Conservation (phyloP, 2,329 filamentous ascomycete genomes). For the Phoma sp. region DNA sequence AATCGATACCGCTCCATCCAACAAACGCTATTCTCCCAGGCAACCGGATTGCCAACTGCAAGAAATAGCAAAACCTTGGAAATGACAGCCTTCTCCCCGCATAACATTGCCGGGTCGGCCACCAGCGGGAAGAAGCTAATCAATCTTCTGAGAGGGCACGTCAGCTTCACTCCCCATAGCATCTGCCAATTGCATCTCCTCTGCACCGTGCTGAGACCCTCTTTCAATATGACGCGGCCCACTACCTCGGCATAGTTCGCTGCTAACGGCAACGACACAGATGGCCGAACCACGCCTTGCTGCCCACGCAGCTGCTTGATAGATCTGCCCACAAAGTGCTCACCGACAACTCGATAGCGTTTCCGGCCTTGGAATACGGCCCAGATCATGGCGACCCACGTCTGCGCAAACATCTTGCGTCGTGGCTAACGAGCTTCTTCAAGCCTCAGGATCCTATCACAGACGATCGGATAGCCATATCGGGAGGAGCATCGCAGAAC, state of each 20-base stretch:
- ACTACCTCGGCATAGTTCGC: slow-evolving; percentile 20
- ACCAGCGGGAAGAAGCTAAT: slow-evolving; percentile 43
- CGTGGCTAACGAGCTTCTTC: slow-evolving; percentile 74
- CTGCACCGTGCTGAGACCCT: slow-evolving; percentile 12
- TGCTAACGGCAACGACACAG: slow-evolving; percentile 51
- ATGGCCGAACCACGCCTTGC: slow-evolving; percentile 69
- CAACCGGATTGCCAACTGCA: slow-evolving; percentile 18
- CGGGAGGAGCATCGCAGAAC: slow-evolving; percentile 85
- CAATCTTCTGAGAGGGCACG: slow-evolving; percentile 46
- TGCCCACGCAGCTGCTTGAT: slow-evolving; percentile 69
- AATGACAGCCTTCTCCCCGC: slow-evolving; percentile 39
- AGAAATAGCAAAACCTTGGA: slow-evolving; percentile 3
- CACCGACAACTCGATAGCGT: slow-evolving; percentile 62
- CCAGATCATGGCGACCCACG: slow-evolving; percentile 68
- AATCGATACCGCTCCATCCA: slow-evolving; percentile 20
- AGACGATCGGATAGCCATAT: slow-evolving; percentile 74
- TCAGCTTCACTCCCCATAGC: slow-evolving; percentile 22
- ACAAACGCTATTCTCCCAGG: slow-evolving; percentile 13
- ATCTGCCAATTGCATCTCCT: slow-evolving; percentile 9
- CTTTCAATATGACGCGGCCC: slow-evolving; percentile 23
- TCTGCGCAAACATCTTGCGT: slow-evolving; percentile 69
- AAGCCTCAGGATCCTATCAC: slow-evolving; percentile 51
- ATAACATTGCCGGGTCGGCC: slow-evolving; percentile 36
- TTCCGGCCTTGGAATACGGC: slow-evolving; percentile 77
- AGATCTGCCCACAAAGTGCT: slow-evolving; percentile 67